Evolutionary conservation across 345 rosid genomes (phyloP), one percentile per base, ranked within the genome.

Genomic region (Triadica sebifera): DNA sequence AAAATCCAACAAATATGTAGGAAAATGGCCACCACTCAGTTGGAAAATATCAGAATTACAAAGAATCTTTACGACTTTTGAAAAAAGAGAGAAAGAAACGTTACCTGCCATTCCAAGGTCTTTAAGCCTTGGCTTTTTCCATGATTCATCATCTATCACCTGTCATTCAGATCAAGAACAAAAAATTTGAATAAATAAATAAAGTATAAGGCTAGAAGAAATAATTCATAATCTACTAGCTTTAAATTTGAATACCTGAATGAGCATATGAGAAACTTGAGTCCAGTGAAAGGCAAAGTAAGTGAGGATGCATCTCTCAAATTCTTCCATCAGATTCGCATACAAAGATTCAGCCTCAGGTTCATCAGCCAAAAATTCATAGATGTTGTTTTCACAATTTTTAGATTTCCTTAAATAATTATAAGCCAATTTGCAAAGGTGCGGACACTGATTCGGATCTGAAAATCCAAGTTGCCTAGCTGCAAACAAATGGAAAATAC

Each of bases 211-310:
- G 20, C 15, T 17, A 15, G 7, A 52, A 1, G 19, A 52, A 52
- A 29, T 29, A 29, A 29, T 29, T 29, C 34, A 29, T 29, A 29
- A 29, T 29, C 34, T 29, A 29, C 2, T 51, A 51, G 55, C 19
- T 16, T 8, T n/a, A 20, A 20, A 59, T 58, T 24, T 6, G 3
- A 41, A 25, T 9, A 92, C 97, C 97, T 94, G 93, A 74, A 85
- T 89, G 79, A 94, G 85, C 86, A 90, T 82, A 63, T 85, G 83
- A 74, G 90, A 89, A 22, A 91, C 90, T 49, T 89, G 92, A 66
- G 81, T 86, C 98, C 99, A 95, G 60, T 93, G 96, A 70, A 81
- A 93, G 0, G 93, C 97, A 79, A 93, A 95, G 80, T 95, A 95
- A 69, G 91, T 93, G 8, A 95, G 90, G 43, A 88, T 95, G 69